These are phyloP conservation scores for Rhizopogon sp. DNA, from an alignment of 768 basidiomycete genomes.

Conservation along the genomic window DNA sequence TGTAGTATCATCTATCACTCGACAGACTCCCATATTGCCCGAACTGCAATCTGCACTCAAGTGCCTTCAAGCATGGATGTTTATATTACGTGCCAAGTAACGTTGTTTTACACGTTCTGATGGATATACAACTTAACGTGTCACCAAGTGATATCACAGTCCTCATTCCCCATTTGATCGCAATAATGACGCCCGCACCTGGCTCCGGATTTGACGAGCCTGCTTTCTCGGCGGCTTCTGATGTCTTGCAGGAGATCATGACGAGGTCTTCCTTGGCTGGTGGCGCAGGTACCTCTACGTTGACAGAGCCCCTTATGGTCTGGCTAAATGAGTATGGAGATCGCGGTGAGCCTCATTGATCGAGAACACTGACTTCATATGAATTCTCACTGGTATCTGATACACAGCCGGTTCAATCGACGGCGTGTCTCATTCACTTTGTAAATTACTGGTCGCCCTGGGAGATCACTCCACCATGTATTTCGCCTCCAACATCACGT, in stretches of 20 bases:
- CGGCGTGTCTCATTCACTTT: constrained; percentile 63
- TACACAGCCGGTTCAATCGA: constrained; percentile 29
- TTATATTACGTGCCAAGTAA: constrained; percentile 62
- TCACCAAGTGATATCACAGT: constrained; percentile 58
- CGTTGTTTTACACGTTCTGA: constrained; percentile 8
- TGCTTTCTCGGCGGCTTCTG: constrained; percentile 59
- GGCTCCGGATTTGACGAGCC: constrained; percentile 38
- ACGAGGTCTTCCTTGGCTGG: constrained; percentile 67
- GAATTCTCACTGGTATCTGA: constrained; percentile 11
- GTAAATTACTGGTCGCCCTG: constrained; percentile 75
- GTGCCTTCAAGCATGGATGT: constrained; percentile 83
- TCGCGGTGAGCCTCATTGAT: constrained; percentile 28
- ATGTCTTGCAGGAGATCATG: constrained; percentile 75
- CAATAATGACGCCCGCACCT: constrained; percentile 31
- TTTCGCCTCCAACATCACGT: constrained; percentile 64
- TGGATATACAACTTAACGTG: constrained; percentile 1
- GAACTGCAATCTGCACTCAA: constrained; percentile 70
- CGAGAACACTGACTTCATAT: constrained; percentile 33
- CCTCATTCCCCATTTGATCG: constrained; percentile 61
- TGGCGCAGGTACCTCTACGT: constrained; percentile 60
- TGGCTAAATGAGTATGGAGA: constrained; percentile 64
- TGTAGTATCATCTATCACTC: constrained; percentile 52
- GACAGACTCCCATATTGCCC: constrained; percentile 25
- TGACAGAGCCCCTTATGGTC: constrained; percentile 82
- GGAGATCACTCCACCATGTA: constrained; percentile 85